Evolutionary conservation across 1,139 yeast genomes (phyloP).

Genomic region (Magnusiomyces paraingens): DNA sequence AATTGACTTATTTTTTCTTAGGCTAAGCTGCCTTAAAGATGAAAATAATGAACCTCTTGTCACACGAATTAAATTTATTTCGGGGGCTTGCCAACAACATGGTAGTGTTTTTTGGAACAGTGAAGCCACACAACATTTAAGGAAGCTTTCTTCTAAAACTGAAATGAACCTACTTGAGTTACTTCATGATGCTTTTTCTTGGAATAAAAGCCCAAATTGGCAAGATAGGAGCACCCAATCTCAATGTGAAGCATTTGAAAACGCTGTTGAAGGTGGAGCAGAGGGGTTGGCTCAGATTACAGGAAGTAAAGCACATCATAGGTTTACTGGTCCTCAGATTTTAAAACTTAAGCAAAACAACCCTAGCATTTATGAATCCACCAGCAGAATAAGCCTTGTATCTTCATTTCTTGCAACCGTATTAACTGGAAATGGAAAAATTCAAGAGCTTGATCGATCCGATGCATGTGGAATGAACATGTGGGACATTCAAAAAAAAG

Average conservation of each 20-base stretch:
- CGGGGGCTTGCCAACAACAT: slow-evolving; percentile 91
- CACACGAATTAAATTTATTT: slow-evolving; percentile 53
- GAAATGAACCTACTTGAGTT: slow-evolving; percentile 18
- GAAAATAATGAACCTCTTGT: not conserved
- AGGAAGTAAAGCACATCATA: slow-evolving; percentile 82
- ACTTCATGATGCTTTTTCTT: slow-evolving; percentile 45
- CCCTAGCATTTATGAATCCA: slow-evolving; percentile 48
- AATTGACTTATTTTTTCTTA: slow-evolving; percentile 53
- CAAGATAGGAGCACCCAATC: slow-evolving; percentile 83
- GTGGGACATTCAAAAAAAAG: slow-evolving; percentile 54
- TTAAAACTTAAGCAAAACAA: slow-evolving; percentile 57
- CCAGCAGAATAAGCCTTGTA: slow-evolving; percentile 63
- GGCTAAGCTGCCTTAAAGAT: slow-evolving; percentile 16
- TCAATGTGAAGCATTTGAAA: slow-evolving; percentile 61
- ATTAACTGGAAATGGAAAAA: slow-evolving; percentile 46
- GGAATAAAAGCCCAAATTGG: slow-evolving; percentile 80
- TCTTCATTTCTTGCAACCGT: slow-evolving; percentile 74
- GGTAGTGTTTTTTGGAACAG: slow-evolving; percentile 80
- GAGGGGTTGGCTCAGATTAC: slow-evolving; percentile 59
- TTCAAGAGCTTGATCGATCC: slow-evolving; percentile 65
- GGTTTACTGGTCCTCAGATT: slow-evolving; percentile 89
- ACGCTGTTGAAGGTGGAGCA: slow-evolving; percentile 50
- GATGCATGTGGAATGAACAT: slow-evolving; percentile 93
- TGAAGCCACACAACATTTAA: slow-evolving; percentile 40
- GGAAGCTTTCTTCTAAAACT: slow-evolving; percentile 14